Evolutionary conservation across 768 basidiomycete species (phyloP).

Genomic region (Paxillus rubicundulus): DNA sequence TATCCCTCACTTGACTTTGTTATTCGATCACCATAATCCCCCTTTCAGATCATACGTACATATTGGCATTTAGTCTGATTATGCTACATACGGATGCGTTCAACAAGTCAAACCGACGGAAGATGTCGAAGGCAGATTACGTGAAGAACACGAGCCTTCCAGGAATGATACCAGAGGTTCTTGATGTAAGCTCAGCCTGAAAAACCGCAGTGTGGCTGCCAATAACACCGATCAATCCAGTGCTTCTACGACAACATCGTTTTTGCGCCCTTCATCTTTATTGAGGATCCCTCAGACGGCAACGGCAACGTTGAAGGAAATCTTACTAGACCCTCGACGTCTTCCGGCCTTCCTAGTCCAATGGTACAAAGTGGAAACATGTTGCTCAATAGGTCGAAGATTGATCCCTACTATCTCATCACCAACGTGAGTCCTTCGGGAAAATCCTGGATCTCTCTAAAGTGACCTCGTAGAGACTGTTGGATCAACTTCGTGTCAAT

Average conservation of each 20-base stretch:
- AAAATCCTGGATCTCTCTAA: conserved; percentile 6
- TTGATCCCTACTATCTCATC: conserved; percentile 93
- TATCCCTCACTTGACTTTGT: neutral
- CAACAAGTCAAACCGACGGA: conserved; percentile 95
- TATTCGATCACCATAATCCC: neutral
- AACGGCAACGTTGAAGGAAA: conserved; percentile 47
- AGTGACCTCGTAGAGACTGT: conserved; percentile 47
- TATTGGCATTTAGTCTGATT: conserved; percentile 94
- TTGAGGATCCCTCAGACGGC: conserved; percentile 83
- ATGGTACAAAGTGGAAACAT: conserved; percentile 33
- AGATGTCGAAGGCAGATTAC: conserved; percentile 96
- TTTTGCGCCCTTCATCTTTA: conserved; percentile 94
- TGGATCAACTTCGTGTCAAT: conserved; percentile 67
- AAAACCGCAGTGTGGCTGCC: neutral
- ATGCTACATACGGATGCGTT: conserved; percentile 99
- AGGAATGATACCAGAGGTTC: conserved; percentile 75
- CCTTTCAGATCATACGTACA: conserved; percentile 82
- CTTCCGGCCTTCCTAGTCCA: conserved; percentile 28
- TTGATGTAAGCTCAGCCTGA: conserved; percentile 61
- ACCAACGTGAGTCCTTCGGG: conserved; percentile 53
- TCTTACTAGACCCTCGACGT: conserved; percentile 39
- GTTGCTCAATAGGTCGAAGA: conserved; percentile 58
- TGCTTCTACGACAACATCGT: conserved; percentile 97
- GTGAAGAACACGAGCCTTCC: conserved; percentile 88
- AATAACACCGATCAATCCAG: conserved; percentile 37